Base-by-base conservation (phyloP, 1,284 basidiomycete genomes). In the Hemileia vastatrix region DNA sequence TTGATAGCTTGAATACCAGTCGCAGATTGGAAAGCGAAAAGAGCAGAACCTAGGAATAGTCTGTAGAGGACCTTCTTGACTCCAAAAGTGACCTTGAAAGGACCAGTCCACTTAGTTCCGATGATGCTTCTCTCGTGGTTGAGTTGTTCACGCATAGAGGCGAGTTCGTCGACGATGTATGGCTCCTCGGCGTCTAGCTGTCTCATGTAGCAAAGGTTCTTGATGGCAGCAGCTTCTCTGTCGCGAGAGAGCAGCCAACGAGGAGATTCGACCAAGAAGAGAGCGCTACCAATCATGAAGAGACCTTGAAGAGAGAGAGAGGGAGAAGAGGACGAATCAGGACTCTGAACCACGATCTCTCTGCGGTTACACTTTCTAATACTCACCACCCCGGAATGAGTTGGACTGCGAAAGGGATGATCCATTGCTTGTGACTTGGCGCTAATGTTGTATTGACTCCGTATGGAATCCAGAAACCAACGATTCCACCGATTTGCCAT, bases 211-310 rank as follows among this genome's bases (percentile, higher is more conserved):
- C 62, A 47, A 3, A 72, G 64, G 49, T 63, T 64, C 6, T 33
- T 9, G 2, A 59, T 23, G 6, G 71, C 70, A 9, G 70, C 64
- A 13, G 65, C 66, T 32, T 62, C 58, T 1, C 68, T 49, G 43
- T 79, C 79, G 64, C 80, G 79, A 68, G 81, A 80, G 32, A 83
- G 80, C 24, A 84, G 77, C 82, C 83, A 85, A 4, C 84, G 79
- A 2, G 83, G 83, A 1, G 82, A 82, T 66, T 84, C 84, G 27
- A 27, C 6, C 65, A 82, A 70, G 68, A 81, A 80, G 32, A 80
- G 61, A 76, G 82, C 71, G 9, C 49, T 47, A n/a, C 77, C 79
- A 53, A 80, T 55, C 27, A 27, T 27, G 27, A 27, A 27, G 27
- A 27, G 27, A 27, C 27, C 45, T 47, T 19, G 45, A 47, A 47